Evolutionary conservation across 768 basidiomycete species (phyloP), one percentile per base, ranked within the genome.

Genomic region (Serendipita sp.): DNA sequence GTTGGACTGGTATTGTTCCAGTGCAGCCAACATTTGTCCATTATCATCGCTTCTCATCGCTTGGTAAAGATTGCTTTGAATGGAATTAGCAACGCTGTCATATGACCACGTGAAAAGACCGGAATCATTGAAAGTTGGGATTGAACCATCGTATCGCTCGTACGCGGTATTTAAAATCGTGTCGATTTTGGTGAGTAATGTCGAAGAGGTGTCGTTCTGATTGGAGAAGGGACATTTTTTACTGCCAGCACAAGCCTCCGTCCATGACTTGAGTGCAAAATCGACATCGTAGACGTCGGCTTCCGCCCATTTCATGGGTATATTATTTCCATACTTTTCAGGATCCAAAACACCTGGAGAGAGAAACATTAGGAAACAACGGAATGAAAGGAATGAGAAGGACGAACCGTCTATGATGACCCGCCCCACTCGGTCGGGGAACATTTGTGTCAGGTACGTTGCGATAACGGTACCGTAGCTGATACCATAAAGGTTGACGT

Each of bases 371-470:
- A 41, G 7, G n/a, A 51, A n/a, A 8, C 7, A 18, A 18, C 1
- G 8, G 7, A 5, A 18, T 51, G n/a, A 5, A 51, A 51, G 48
- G 48, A 5, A 5, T 18, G 48, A 8, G 5, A 18, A 46, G 5
- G 8, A 51, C 30, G 7, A 8, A 51, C 62, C 65, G n/a, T 66
- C 65, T 3, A 64, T n/a, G n/a, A 64, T 48, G 15, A 66, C 65
- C 11, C 38, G 16, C 13, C 65, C 65, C 4, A 65, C 65, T 3
- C 65, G 65, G 35, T 66, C 38, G 2, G 65, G 65, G 46, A 66
- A 66, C 65, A 66, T 66, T 32, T 63, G 47, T 3, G 63, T 64
- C 15, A 66, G 35, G 44, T 66, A 66, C 16, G 41, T 35, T 11
- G 45, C 62, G 8, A 66, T 28, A 13, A 64, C 37, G 15, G 63